phyloP scores from a whole-genome alignment of 2,329 filamentous ascomycete species.

The Tolypocladium nubicola region DNA sequence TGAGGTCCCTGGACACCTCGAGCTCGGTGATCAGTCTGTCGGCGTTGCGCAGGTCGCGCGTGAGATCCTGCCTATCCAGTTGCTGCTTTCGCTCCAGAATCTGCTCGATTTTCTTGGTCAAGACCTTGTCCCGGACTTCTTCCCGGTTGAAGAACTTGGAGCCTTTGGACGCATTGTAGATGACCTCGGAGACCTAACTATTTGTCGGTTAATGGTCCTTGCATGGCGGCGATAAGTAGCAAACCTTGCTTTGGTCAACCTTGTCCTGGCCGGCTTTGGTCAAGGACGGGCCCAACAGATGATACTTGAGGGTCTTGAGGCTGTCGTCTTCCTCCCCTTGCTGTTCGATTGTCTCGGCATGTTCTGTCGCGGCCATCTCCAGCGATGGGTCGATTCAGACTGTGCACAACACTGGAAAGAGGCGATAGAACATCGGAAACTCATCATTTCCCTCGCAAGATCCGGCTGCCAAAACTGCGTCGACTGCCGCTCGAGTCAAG shows the following conservation, averaged over 20 bases:
- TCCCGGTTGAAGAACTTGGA: conserved; percentile 95
- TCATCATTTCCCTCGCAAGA: not conserved
- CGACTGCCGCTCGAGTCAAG: not conserved
- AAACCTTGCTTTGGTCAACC: conserved; percentile 80
- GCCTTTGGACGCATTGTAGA: conserved; percentile 93
- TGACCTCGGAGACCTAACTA: conserved; percentile 75
- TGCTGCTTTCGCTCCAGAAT: conserved; percentile 66
- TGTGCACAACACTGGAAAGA: not conserved
- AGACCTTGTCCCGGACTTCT: conserved; percentile 65
- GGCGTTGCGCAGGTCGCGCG: conserved; percentile 60
- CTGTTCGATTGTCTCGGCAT: not conserved
- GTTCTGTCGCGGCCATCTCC: not conserved
- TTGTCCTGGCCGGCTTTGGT: conserved; percentile 88
- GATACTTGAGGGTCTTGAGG: conserved; percentile 66
- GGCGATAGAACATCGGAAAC: not conserved
- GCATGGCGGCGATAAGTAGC: not conserved
- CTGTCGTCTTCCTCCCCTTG: conserved; percentile 21
- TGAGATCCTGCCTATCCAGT: conserved; percentile 67
- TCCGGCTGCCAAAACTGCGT: not conserved
- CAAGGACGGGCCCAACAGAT: conserved; percentile 77
- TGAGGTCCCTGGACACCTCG: conserved; percentile 68
- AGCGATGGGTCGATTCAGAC: not conserved
- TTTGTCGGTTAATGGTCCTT: conserved; percentile 1
- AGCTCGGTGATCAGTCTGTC: conserved; percentile 74
- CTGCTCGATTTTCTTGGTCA: conserved; percentile 76